phyloP scores from a whole-genome alignment of 1,284 basidiomycete genomes.

The Cryptococcus sp. region DNA sequence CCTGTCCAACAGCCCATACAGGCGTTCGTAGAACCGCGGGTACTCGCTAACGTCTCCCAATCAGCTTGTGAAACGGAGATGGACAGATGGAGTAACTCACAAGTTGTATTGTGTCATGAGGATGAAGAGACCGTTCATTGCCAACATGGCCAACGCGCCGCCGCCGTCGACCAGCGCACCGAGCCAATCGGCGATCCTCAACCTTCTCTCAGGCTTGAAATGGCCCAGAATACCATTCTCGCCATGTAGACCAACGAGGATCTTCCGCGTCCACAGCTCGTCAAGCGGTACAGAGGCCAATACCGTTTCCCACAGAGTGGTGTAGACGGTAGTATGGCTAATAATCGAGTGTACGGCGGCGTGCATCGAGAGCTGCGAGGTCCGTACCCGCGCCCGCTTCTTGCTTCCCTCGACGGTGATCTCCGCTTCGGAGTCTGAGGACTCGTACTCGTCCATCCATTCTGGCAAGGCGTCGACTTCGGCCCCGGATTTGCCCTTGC shows the following conservation, averaged over 20 bases:
- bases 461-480: conserved; percentile 46
- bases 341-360: conserved; percentile 37
- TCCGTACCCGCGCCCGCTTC: conserved; percentile 39
- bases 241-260: conserved; percentile 45
- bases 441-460: conserved; percentile 53
- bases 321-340: conserved; percentile 38
- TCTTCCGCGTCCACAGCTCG: conserved; percentile 40
- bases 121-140: conserved; percentile 86
- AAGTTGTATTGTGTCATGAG: conserved; percentile 93
- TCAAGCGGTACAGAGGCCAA: conserved; percentile 28
- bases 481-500: conserved; percentile 15
- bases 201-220: conserved; percentile 54
- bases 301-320: conserved; percentile 42
- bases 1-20: conserved; percentile 85
- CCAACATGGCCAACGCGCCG: conserved; percentile 83
- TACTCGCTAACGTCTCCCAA: conserved; percentile 69
- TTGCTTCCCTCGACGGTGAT: conserved; percentile 51
- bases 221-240: conserved; percentile 48
- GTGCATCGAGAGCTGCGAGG: conserved; percentile 35
- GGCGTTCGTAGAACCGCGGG: conserved; percentile 90
- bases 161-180: conserved; percentile 82
- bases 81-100: conserved; percentile 57
- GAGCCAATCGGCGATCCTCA: conserved; percentile 93
- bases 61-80: neutral
- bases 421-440: conserved; percentile 51